Conservation (phyloP, 148 eudicot genomes). For the Amaranthus palmeri region DNA sequence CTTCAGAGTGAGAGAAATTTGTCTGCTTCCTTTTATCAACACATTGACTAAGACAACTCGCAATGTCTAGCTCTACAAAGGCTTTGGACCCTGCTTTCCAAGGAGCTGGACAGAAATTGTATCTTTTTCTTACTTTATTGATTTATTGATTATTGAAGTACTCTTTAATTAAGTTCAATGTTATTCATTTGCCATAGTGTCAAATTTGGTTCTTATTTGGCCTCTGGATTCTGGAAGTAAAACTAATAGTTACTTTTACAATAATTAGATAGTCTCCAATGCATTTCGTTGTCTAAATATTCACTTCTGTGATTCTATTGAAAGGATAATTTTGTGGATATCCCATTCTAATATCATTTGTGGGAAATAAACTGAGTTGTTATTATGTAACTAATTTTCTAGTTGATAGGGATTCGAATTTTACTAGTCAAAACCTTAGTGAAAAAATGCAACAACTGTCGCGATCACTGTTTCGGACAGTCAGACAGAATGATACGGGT, state of each 20-base stretch:
- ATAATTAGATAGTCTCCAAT: neutral
- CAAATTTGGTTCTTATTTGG: neutral
- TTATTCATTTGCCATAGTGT: neutral
- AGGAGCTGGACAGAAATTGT: constrained; percentile 86
- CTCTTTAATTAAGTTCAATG: neutral
- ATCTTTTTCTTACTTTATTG: constrained; percentile 41
- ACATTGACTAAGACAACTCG: constrained; percentile 13
- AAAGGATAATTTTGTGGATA: neutral
- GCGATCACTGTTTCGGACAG: too few species aligned
- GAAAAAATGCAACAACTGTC: too few species aligned
- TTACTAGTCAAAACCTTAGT: neutral
- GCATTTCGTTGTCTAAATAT: neutral
- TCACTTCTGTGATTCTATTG: neutral
- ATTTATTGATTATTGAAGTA: too few species aligned
- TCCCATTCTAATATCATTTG: neutral
- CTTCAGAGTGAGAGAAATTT: constrained; percentile 6
- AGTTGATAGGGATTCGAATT: neutral
- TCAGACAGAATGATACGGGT: too few species aligned
- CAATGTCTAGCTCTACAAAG: constrained; percentile 77
- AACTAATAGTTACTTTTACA: neutral
- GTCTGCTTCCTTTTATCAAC: neutral
- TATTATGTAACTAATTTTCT: neutral
- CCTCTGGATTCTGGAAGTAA: neutral
- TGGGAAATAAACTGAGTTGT: neutral
- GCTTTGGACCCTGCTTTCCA: constrained; percentile 91